Evolutionary conservation across 495 filamentous ascomycete genomes (phyloP), one percentile per base, ranked within the genome.

Genomic region (Articulospora tetracladia): DNA sequence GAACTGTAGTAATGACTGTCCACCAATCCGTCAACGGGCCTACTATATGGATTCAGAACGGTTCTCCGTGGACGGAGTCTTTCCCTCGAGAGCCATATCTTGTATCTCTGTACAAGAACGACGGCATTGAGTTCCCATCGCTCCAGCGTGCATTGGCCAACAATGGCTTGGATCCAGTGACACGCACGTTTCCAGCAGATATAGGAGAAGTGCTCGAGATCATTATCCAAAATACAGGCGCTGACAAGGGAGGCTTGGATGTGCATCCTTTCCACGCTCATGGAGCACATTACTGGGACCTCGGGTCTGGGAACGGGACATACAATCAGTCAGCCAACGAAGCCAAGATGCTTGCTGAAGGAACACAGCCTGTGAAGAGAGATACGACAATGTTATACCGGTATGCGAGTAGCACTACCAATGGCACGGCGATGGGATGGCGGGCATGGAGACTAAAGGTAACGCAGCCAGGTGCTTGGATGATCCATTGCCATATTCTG

Each of bases 131-230:
- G 27, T 54, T 73, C 3, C 79, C 78, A 7, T 65, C 76, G 58
- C 75, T 74, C 61, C 64, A 76, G 1, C 69, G 71, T 19, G 77
- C 81, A 0, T 27, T 79, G 8, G 60, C 64, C 4, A 79, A 81
- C 46, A 24, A 69, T 28, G 84, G 84, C 27, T 80, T 80, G 68
- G 83, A 88, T 62, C 79, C 78, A 1, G 61, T 61, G 0, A 77
- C 77, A 0, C 64, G 63, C 25, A 74, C 79, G 0, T 86, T 79
- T 64, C 79, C 83, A 0, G 81, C 80, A 12, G 68, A 76, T 53
- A 65, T 85, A 4, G 82, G 80, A 19, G 84, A 88, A 63, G 79
- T 86, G 11, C 60, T 88, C n/a, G 85, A 88, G 57, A 83, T 86
- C 28, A 74, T 86, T 30, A 72, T 78, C 60, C 73, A 81, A 51